Conservation (phyloP, 1,284 basidiomycete genomes). For the Mycena citricolor region DNA sequence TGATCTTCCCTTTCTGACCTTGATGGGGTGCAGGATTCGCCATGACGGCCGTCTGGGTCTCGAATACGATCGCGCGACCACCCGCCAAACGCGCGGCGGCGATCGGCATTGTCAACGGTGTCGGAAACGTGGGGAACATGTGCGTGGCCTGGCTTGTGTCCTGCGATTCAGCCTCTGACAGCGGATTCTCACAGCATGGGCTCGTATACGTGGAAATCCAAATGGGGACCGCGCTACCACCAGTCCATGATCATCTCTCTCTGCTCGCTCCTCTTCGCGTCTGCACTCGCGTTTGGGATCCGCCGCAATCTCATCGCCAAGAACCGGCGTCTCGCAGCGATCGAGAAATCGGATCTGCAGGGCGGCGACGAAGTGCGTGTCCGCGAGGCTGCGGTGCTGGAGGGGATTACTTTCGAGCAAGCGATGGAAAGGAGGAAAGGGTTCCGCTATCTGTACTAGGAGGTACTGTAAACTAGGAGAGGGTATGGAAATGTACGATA, state of each 20-base stretch:
- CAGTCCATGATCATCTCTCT: constrained; percentile 51
- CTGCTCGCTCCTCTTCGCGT: constrained; percentile 35
- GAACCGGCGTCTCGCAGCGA: constrained; percentile 45
- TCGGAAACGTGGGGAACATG: constrained; percentile 22
- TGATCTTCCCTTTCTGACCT: neutral
- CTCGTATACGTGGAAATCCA: constrained; percentile 51
- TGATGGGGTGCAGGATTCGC: constrained; percentile 45
- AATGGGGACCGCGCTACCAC: constrained; percentile 51
- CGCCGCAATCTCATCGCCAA: constrained; percentile 45
- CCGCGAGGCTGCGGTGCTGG: constrained; percentile 48
- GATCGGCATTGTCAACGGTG: constrained; percentile 19
- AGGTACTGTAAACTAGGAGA: no score
- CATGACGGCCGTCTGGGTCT: constrained; percentile 62
- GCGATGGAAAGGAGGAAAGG: constrained; percentile 49
- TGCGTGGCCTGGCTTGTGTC: neutral
- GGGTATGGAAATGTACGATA: no score
- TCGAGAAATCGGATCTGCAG: constrained; percentile 42
- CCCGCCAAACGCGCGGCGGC: constrained; percentile 41
- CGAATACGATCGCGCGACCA: constrained; percentile 61
- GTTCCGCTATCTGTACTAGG: constrained; percentile 28
- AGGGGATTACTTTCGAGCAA: constrained; percentile 51
- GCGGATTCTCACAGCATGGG: constrained; percentile 37
- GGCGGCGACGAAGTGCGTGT: constrained; percentile 42
- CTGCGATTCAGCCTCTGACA: neutral
- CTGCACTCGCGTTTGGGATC: constrained; percentile 38